These are phyloP conservation scores for Colletotrichum brevisporum DNA, from an alignment of 2,329 filamentous ascomycete genomes.

Conservation along the genomic window DNA sequence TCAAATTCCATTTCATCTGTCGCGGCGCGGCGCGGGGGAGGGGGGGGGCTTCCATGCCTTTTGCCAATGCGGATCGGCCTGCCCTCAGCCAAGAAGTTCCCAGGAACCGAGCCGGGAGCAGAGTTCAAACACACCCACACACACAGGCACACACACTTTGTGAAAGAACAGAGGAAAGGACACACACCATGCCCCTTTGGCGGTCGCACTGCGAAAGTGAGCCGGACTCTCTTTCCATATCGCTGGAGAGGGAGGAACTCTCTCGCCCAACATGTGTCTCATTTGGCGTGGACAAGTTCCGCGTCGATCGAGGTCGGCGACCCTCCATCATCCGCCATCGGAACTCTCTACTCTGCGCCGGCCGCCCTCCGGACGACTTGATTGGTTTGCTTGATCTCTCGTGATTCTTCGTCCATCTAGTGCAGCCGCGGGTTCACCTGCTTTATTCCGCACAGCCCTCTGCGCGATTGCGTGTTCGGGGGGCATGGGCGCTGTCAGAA, in stretches of 20 bases:
- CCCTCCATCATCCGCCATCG: slow-evolving; percentile 15
- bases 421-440: not conserved
- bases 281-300: not conserved
- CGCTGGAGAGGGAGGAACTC: no score
- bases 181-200: not conserved
- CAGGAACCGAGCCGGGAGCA: slow-evolving; percentile 10
- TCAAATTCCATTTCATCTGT: not conserved
- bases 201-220: not conserved
- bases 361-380: not conserved
- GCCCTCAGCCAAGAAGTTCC: not conserved
- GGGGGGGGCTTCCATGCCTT: not conserved
- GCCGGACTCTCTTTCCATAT: no score
- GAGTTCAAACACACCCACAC: not conserved
- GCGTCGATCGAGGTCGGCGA: slow-evolving; percentile 1
- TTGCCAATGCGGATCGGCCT: not conserved
- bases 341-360: slow-evolving; percentile 1
- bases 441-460: no score
- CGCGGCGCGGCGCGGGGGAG: no score
- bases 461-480: slow-evolving; percentile 1
- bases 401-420: not conserved
- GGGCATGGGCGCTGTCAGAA: slow-evolving; percentile 2
- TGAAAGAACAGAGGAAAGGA: no score
- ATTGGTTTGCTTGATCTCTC: not conserved
- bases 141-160: no score
- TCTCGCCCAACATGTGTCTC: not conserved